Percentiles rank a stretch among this genome's conserved stretches.
phyloP scores from a whole-genome alignment of 2,329 filamentous ascomycete genomes.

The Didymella pomorum region DNA sequence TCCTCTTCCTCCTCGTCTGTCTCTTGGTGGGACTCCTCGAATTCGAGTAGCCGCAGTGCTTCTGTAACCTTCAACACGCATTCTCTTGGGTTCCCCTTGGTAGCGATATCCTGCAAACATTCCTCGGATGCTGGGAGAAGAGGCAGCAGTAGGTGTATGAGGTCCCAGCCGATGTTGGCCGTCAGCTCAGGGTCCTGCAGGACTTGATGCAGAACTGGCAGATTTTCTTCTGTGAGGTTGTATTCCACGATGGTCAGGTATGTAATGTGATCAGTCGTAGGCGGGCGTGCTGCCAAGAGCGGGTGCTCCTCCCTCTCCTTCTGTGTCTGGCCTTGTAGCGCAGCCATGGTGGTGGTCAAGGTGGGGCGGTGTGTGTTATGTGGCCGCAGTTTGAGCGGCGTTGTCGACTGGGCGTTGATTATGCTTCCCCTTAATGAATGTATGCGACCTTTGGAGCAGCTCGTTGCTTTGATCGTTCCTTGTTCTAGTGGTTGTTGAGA shows the following conservation, averaged over 20 bases:
- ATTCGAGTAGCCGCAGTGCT: conserved; percentile 68
- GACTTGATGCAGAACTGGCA: conserved; percentile 73
- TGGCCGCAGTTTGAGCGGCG: neutral
- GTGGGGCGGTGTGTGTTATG: conserved; percentile 8
- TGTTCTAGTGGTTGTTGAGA: conserved; percentile 13
- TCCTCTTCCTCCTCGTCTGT: conserved; percentile 52
- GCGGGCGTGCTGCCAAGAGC: conserved; percentile 66
- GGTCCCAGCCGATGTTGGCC: conserved; percentile 82
- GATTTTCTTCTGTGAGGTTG: conserved; percentile 70
- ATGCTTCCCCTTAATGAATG: neutral
- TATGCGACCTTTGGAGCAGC: neutral
- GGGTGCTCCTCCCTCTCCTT: conserved; percentile 52
- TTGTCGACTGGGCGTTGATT: neutral
- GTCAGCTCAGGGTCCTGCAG: conserved; percentile 74
- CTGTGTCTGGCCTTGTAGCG: conserved; percentile 35
- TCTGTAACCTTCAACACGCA: conserved; percentile 83
- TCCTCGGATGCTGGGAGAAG: conserved; percentile 70
- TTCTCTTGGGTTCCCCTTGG: conserved; percentile 80
- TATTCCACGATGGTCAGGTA: conserved; percentile 82
- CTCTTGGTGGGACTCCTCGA: conserved; percentile 63
- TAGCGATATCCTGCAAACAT: conserved; percentile 77
- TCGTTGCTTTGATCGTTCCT: neutral
- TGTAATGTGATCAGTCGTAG: conserved; percentile 73
- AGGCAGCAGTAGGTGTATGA: conserved; percentile 76
- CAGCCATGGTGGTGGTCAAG: conserved; percentile 36